These are phyloP conservation scores for Nannochloropsis oceanica DNA, from an alignment of 108 stramenopile genomes.

Conservation along the genomic window DNA sequence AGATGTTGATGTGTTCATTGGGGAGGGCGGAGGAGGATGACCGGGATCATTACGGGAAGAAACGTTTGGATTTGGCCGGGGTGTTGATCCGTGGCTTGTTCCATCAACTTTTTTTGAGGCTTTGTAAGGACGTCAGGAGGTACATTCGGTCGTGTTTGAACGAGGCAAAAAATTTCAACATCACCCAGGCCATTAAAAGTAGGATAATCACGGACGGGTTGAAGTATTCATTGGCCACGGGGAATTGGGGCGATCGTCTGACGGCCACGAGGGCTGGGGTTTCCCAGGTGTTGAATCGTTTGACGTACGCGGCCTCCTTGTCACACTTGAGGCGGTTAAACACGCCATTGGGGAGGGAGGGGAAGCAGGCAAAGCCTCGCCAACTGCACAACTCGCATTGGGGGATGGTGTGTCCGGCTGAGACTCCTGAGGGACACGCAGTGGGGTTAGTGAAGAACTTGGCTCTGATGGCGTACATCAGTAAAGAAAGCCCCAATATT, in stretches of 20 bases:
- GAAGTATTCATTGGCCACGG: conserved; percentile 93
- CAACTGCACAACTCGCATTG: conserved; percentile 98
- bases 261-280: conserved; percentile 79
- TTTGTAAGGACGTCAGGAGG: conserved; percentile 48
- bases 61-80: conserved; percentile 97
- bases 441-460: conserved; percentile 93
- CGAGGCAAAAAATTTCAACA: conserved; percentile 84
- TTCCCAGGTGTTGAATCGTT: conserved; percentile 89
- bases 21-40: conserved; percentile 90
- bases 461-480: conserved; percentile 86
- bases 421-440: conserved; percentile 55
- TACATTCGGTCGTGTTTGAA: conserved; percentile 88
- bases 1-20: conserved; percentile 79
- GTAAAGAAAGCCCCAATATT: conserved; percentile 74
- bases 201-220: conserved; percentile 46
- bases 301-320: conserved; percentile 92
- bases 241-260: conserved; percentile 95
- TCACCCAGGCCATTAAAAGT: conserved; percentile 78
- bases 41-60: conserved; percentile 99
- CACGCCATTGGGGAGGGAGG: conserved; percentile 89
- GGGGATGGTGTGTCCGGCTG: conserved; percentile 54
- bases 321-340: conserved; percentile 95
- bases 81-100: conserved; percentile 86
- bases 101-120: conserved; percentile 77
- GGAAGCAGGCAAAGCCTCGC: conserved; percentile 95